phyloP scores from a whole-genome alignment of 441 rosid species.

The Corymbia calophylla region DNA sequence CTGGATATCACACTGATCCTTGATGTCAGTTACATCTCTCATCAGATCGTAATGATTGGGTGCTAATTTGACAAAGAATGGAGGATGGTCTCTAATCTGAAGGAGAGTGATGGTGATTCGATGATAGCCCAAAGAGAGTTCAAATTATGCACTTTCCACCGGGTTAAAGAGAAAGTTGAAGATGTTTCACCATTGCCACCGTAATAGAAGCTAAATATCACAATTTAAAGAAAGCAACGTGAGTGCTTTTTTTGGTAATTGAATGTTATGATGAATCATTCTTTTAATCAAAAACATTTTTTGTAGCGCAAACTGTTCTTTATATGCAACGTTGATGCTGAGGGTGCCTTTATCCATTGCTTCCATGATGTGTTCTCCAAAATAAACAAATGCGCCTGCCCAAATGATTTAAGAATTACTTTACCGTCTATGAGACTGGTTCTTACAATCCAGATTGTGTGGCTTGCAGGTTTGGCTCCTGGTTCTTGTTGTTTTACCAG shows the following conservation, averaged over 20 bases:
- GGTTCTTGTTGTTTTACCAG: slow-evolving; percentile 78
- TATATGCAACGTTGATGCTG: background rate
- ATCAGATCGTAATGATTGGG: background rate
- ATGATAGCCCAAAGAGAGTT: background rate
- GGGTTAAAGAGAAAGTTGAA: background rate
- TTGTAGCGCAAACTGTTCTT: background rate
- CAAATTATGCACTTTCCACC: background rate
- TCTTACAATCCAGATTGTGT: background rate
- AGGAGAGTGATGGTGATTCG: background rate
- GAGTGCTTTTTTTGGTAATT: background rate
- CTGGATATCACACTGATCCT: background rate
- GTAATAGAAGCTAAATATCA: background rate
- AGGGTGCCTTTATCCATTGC: background rate
- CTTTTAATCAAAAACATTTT: background rate
- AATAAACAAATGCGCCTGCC: background rate
- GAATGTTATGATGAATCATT: background rate
- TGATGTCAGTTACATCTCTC: background rate
- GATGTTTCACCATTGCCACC: background rate
- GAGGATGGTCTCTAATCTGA: background rate
- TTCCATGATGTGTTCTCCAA: background rate
- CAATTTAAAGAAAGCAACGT: background rate
- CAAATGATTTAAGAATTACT: background rate
- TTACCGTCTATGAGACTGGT: background rate
- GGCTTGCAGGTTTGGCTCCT: slow-evolving; percentile 72
- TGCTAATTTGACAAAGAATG: background rate